Evolutionary conservation across 345 rosid genomes (phyloP).

Genomic region (Passiflora organensis): DNA sequence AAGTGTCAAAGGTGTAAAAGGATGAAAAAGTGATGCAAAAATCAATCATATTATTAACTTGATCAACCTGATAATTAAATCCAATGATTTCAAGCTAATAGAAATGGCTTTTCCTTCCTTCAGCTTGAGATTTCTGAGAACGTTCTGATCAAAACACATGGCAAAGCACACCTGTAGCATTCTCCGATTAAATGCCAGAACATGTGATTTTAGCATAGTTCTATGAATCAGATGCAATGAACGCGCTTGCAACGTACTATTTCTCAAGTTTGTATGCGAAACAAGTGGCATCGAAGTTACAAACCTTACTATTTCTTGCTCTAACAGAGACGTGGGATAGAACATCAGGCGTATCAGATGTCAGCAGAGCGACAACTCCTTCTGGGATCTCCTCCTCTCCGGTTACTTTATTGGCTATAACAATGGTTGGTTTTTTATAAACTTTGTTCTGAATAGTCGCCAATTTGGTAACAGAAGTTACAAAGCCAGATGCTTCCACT

Average conservation of each 20-base stretch:
- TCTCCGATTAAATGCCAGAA: neutral
- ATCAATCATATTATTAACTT: constrained; percentile 1
- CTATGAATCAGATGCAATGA: constrained; percentile 7
- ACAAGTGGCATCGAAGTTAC: neutral
- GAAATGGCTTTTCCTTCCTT: constrained; percentile 37
- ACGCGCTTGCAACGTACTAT: too few species aligned
- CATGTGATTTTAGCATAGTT: neutral
- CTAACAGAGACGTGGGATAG: constrained; percentile 40
- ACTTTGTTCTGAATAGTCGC: constrained; percentile 32
- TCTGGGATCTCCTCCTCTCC: constrained; percentile 46
- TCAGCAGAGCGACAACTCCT: constrained; percentile 43
- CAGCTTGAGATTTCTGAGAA: constrained; percentile 26
- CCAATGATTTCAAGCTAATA: constrained; percentile 24
- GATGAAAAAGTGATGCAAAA: neutral
- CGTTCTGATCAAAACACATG: constrained; percentile 37
- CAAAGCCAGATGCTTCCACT: constrained; percentile 35
- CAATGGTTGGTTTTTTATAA: constrained; percentile 33
- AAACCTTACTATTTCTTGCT: constrained; percentile 40
- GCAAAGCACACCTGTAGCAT: constrained; percentile 39
- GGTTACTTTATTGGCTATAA: constrained; percentile 30
- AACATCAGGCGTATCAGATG: constrained; percentile 38
- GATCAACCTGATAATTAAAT: constrained; percentile 28
- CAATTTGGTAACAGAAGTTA: constrained; percentile 25
- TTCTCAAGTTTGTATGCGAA: too few species aligned
- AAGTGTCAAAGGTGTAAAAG: neutral